These are phyloP conservation scores for Trypanosomatidae sp. DNA, from an alignment of 208 protist species.

Conservation along the genomic window DNA sequence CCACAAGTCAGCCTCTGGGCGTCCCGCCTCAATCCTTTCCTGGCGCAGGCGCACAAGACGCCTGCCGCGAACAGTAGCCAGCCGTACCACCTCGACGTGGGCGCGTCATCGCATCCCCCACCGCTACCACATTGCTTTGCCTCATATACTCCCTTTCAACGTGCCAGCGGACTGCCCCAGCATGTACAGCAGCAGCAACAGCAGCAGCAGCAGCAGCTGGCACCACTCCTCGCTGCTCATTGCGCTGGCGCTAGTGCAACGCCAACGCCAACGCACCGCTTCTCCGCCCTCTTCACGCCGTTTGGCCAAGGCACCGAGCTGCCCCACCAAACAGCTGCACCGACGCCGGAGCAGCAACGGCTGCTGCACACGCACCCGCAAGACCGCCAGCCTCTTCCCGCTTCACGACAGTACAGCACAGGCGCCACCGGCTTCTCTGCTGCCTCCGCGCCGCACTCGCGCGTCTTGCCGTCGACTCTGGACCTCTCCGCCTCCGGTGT, in stretches of 20 bases:
- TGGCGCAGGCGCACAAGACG: not conserved
- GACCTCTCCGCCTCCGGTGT: slow-evolving; percentile 1
- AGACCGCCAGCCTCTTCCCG: too few relatives aligned
- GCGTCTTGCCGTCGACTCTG: not conserved
- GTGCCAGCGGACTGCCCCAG: not conserved
- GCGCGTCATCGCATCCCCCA: not conserved
- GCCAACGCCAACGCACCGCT: not conserved
- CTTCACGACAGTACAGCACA: not conserved
- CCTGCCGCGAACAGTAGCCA: not conserved
- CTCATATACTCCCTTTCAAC: not conserved
- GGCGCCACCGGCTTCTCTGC: not conserved
- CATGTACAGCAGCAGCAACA: not conserved
- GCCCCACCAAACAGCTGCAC: not conserved
- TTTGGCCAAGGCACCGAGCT: not conserved
- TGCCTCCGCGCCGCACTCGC: not conserved
- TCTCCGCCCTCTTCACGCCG: not conserved
- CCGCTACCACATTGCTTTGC: not conserved
- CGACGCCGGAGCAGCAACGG: not conserved
- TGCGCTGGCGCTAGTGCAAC: not conserved
- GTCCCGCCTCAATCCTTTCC: not conserved
- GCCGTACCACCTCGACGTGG: not conserved
- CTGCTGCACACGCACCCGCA: not conserved
- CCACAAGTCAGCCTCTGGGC: not conserved
- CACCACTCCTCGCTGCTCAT: not conserved
- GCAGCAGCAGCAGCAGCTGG: not conserved